Evolutionary conservation across 441 rosid genomes (phyloP), one percentile per base, ranked within the genome.

Genomic region (Populus hybrid): DNA sequence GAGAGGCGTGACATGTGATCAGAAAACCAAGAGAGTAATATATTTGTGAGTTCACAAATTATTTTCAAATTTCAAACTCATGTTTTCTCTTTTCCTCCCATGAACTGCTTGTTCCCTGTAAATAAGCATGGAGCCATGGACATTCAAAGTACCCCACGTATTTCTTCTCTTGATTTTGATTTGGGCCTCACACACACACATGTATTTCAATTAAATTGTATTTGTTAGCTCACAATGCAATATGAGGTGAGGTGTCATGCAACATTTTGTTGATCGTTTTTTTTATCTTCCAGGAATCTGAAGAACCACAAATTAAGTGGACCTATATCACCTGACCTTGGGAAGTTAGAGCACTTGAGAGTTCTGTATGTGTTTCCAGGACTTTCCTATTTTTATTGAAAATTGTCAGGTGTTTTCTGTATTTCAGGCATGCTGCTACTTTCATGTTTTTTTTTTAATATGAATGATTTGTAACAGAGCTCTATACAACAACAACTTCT

Each of bases 1-100:
- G 99, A 89, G 87, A 76, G 98, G 98, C 68, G 97, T 96, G 76
- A 83, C 86, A 38, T 96, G 99, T 82, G 93, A 94, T 86, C 74
- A 18, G 50, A 91, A 87, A 78, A 87, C 96, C 59, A 93, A 93
- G 89, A 92, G 92, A 90, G 99, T 96, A 45, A 79, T 86, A 71
- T 75, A 82, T 77, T 84, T 96, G 99, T 96, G 85, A 89, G 98
- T 89, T 75, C 83, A 68, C 38, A 74, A 64, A 77, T 72, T 42
- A 36, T 29, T 20, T 12, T 16, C 20, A 28, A 29, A 9, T 68
- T 21, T 68, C n/a, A 8, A 2, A 4, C 21, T 31, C 31, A 3
- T 68, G 2, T 42, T 31, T 72, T 68, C 59, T 68, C 35, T 73
- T 35, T 64, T 38, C 14, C 35, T 29, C 35, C 63, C 16, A 29